Base-by-base conservation (phyloP, 2,329 filamentous ascomycete genomes). In the Teratosphaeria nubilosa region DNA sequence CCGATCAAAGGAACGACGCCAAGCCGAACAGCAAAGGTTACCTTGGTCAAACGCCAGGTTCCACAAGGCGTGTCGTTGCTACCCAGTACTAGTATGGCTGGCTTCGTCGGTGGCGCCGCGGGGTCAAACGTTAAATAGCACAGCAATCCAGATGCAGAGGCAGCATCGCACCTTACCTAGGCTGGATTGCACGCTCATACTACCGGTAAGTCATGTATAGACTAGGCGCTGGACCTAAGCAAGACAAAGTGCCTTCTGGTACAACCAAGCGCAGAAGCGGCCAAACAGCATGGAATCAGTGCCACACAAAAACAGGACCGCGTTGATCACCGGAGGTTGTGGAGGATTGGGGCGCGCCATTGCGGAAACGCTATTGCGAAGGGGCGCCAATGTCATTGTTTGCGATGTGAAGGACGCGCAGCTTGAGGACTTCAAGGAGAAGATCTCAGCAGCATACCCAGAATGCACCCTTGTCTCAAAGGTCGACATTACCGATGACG, bases 401-500 rank as follows among this genome's bases (percentile, higher is more conserved):
- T 68, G 67, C 61, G 72, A 74, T 54, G 69, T 74, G 60, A 72
- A 73, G 60, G 58, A 65, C 11, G 55, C 67, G 16, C 64, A 67
- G 20, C 60, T 70, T 41, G 59, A 63, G 9, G 67, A 68, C 52
- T 72, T 69, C 62, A 62, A 65, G 32, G 59, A 62, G 31, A 66
- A 69, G 54, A 61, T 67, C 22, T 62, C 58, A 5, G 34, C 63
- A 9, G 60, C 62, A 5, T 60, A 68, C 48, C 59, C 59, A 25
- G 64, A 65, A 3, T 64, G 63, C 30, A 64, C 68, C 6, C 62
- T 72, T 10, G 69, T 70, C 7, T 56, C 75, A 32, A 68, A 74
- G 55, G 62, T 63, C 10, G 72, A 78, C 59, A 72, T 77, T 54
- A 74, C 75, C 7, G 66, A 66, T 0, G 66, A 69, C 13, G 60